Evolutionary conservation across 805 yeast species (phyloP), one percentile per base, ranked within the genome.

Genomic region (Candida glaebosa): DNA sequence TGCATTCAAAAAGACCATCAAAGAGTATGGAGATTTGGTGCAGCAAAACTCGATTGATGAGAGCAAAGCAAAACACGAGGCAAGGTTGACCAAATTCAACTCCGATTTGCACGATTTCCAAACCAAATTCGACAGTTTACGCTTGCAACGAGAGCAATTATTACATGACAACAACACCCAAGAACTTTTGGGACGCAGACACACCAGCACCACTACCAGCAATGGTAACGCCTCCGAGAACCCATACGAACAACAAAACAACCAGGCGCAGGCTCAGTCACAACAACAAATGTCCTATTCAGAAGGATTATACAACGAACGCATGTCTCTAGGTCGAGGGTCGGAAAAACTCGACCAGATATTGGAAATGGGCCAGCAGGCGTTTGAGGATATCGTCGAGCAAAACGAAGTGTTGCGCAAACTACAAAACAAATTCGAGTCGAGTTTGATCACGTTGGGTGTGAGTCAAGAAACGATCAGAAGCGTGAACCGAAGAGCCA

Each of bases 341-440:
- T 81, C 85, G 32, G 81, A 81, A 41, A 96, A 87, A 57, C 67
- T 93, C 46, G 99, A 93, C 58, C 88, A 87, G 49, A 87, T 93
- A 32, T 61, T 93, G 33, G 97, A 87, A 54, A 84, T 87, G 83
- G 98, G 97, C 2, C 79, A 84, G 45, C 75, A 76, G 37, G 87
- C 96, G 2, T 78, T 88, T 49, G 95, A 86, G 38, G 96, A 90
- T 56, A 69, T 93, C 17, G 84, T 85, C 15, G 89, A 84, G 36
- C 97, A 93, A 58, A 87, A 87, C 60, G 84, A 82, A 53, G 73
- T 82, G 20, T 71, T 91, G 42, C 67, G 74, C 42, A 69, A 70
- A 44, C 72, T 91, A 22, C 87, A 84, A 48, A 63, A 71, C 33
- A 78, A 73, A 48, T 72, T 93, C 67, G 78, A 81, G 35, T 75